phyloP scores from a whole-genome alignment of 1,139 yeast species.

The Kluyveromyces sp. region DNA sequence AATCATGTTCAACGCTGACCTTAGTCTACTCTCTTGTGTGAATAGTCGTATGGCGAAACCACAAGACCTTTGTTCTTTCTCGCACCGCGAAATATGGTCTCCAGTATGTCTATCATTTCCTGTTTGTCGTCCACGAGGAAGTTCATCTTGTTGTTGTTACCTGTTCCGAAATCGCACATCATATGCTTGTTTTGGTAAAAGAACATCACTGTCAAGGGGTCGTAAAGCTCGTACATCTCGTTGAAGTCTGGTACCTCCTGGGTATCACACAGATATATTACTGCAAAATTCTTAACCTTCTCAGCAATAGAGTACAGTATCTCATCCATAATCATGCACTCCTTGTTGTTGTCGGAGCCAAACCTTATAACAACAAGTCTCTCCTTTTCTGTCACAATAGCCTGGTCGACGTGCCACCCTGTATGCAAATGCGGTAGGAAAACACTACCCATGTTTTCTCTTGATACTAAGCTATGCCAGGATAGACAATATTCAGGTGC shows the following conservation, averaged over 20 bases:
- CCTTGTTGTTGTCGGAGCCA: constrained; percentile 69
- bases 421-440: constrained; percentile 80
- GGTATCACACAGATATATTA: constrained; percentile 78
- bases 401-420: constrained; percentile 98
- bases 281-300: constrained; percentile 82
- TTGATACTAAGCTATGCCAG: not conserved
- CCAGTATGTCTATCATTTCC: constrained; percentile 85
- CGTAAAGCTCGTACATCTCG: constrained; percentile 86
- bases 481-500: not conserved
- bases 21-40: constrained; percentile 23
- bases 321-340: constrained; percentile 90
- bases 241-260: constrained; percentile 89
- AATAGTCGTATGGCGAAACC: constrained; percentile 53
- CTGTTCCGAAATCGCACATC: constrained; percentile 98
- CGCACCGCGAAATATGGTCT: constrained; percentile 86
- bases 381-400: constrained; percentile 78
- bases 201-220: constrained; percentile 89
- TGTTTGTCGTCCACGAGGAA: constrained; percentile 75
- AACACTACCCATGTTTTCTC: constrained; percentile 62
- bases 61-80: constrained; percentile 89
- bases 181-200: constrained; percentile 90
- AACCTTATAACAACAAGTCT: constrained; percentile 81
- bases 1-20: too few relatives aligned
- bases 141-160: constrained; percentile 89
- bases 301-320: constrained; percentile 71